Evolutionary conservation across 371 early-diverging fungal genomes (phyloP), one percentile per base, ranked within the genome.

Genomic region (Umbelopsis sp.): DNA sequence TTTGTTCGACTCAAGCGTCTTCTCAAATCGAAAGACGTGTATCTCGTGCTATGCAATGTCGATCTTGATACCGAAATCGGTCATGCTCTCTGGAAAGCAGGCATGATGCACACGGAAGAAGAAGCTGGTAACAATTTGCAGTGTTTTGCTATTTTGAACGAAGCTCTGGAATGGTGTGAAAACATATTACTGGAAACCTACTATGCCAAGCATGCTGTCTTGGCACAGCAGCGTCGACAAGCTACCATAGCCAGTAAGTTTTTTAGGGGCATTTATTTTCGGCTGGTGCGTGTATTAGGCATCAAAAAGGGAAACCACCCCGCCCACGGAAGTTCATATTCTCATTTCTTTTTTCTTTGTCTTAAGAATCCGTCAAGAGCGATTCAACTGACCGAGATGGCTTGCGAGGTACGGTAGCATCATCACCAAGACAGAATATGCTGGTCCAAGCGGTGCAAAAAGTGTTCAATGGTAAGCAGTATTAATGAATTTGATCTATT

Each of bases 101-200:
- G 95, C 4, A 85, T 96, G 65, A 95, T 96, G 93, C 76, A 74
- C 14, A 77, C 81, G 7, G 69, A 78, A 8, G 69, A 72, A 14
- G 68, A 70, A 32, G 83, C 86, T 48, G 77, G 72, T 5, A 81
- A 71, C 69, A 76, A 84, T 69, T 81, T 92, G 25, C 89, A 93
- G 65, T 86, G 87, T 50, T 97, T 96, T 79, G 88, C 87, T 9
- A 87, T 86, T 16, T 76, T 94, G 10, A 94, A 96, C 74, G 91
- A 91, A 66, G 93, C 96, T 0, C 81, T 98, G 14, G 98, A 98
- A 80, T 97, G 95, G 91, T 96, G 96, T 69, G 98, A 98, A 74
- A 98, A 98, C 76, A 79, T 84, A 37, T 73, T 97, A 32, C 75
- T 98, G 50, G 84, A 86, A 65, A 85, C 84, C 25, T 93, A 89